Evolutionary conservation across 1,139 yeast species (phyloP).

Genomic region (Zhuliangozyma blackwelliae): DNA sequence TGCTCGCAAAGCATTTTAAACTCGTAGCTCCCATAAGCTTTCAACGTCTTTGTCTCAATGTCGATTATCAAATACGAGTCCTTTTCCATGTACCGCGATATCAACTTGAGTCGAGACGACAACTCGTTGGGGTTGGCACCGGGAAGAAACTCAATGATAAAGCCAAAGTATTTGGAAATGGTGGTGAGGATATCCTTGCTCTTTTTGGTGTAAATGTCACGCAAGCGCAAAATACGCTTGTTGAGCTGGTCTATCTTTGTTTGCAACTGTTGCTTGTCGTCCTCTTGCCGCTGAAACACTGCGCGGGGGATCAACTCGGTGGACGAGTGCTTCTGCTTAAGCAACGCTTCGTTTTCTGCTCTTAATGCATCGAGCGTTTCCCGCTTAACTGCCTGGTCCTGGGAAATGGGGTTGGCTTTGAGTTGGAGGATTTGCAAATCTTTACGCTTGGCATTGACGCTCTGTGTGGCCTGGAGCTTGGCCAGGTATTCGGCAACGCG

Average conservation of each 20-base stretch:
- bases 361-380: constrained; percentile 48
- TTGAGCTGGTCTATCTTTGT: constrained; percentile 46
- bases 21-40: constrained; percentile 41
- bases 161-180: constrained; percentile 69
- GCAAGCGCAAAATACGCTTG: constrained; percentile 58
- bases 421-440: constrained; percentile 55
- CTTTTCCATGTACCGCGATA: constrained; percentile 46
- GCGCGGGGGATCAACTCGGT: constrained; percentile 48
- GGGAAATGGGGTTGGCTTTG: constrained; percentile 62
- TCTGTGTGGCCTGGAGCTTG: constrained; percentile 27
- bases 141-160: constrained; percentile 65
- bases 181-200: constrained; percentile 71
- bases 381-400: constrained; percentile 61
- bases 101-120: constrained; percentile 54
- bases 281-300: constrained; percentile 59
- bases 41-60: constrained; percentile 31
- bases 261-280: constrained; percentile 50
- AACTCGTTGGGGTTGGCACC: constrained; percentile 49
- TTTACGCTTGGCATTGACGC: constrained; percentile 27
- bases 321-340: constrained; percentile 18
- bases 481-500: constrained; percentile 29
- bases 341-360: constrained; percentile 59
- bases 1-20: constrained; percentile 51
- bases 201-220: constrained; percentile 62
- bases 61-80: constrained; percentile 38